Conservation (phyloP, 2,329 filamentous ascomycete species). For the Pyrenochaeta sp. region DNA sequence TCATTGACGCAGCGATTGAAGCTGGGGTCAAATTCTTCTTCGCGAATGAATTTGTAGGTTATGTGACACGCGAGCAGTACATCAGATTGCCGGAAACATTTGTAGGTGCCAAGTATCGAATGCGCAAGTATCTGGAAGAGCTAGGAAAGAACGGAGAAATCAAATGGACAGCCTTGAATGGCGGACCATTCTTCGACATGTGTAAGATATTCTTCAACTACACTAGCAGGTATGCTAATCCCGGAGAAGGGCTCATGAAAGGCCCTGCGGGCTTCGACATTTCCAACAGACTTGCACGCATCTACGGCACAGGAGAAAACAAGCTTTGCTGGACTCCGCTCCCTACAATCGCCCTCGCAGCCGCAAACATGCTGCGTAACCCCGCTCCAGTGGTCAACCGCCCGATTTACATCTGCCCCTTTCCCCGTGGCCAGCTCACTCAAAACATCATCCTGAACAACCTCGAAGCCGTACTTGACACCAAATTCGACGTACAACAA, state of each 20-base stretch:
- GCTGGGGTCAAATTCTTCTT: constrained; percentile 45
- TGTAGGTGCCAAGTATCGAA: constrained; percentile 37
- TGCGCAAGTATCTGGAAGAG: constrained; percentile 33
- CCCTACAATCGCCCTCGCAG: constrained; percentile 31
- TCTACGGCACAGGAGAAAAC: constrained; percentile 44
- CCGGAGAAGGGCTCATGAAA: constrained; percentile 43
- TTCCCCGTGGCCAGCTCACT: constrained; percentile 25
- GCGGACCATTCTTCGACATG: constrained; percentile 49
- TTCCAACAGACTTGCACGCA: constrained; percentile 33
- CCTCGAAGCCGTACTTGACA: constrained; percentile 29
- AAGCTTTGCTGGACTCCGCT: constrained; percentile 42
- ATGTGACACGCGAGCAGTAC: constrained; percentile 34
- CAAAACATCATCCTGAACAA: constrained; percentile 35
- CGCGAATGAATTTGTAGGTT: constrained; percentile 43
- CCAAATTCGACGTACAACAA: constrained; percentile 30
- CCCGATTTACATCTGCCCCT: constrained; percentile 38
- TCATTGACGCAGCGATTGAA: constrained; percentile 44
- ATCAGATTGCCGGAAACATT: constrained; percentile 32
- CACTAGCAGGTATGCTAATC: background rate
- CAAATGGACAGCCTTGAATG: constrained; percentile 42
- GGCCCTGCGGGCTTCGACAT: constrained; percentile 47
- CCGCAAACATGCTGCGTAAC: constrained; percentile 38
- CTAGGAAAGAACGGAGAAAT: constrained; percentile 33
- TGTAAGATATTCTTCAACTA: constrained; percentile 25
- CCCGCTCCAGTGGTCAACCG: constrained; percentile 32